Evolutionary conservation across 2,329 filamentous ascomycete genomes (phyloP).

Genomic region (Cladorrhinum sp.): DNA sequence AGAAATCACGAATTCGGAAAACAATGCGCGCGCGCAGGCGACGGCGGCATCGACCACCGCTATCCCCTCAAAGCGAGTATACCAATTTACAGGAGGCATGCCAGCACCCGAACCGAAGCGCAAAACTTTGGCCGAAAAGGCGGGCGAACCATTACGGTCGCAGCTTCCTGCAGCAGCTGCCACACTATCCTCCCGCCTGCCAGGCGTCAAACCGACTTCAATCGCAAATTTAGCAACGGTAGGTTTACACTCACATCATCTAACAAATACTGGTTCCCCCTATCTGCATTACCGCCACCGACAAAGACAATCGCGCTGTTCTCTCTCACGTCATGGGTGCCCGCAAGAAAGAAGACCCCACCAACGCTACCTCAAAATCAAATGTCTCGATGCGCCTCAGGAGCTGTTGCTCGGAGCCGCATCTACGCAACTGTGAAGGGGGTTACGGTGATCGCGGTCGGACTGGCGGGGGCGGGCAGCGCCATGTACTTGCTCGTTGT

Average conservation of each 20-base stretch:
- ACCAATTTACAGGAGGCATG: conserved; percentile 36
- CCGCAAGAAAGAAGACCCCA: background rate
- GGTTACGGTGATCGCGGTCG: background rate
- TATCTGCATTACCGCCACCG: background rate
- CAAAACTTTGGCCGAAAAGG: conserved; percentile 55
- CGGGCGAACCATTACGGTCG: conserved; percentile 46
- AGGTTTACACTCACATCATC: conserved; percentile 1
- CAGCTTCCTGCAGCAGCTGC: conserved; percentile 39
- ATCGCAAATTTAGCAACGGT: conserved; percentile 19
- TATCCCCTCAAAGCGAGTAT: conserved; percentile 48
- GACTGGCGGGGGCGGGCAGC: background rate
- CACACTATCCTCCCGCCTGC: conserved; percentile 39
- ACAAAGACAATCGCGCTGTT: background rate
- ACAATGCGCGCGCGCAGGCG: conserved; percentile 51
- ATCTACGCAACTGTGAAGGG: background rate
- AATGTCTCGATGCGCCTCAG: conserved; percentile 3
- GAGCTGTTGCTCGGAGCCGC: conserved; percentile 4
- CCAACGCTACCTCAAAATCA: background rate
- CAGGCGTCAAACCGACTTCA: conserved; percentile 41
- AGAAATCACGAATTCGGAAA: conserved; percentile 60
- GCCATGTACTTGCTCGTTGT: conserved; percentile 8
- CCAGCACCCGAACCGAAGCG: conserved; percentile 58
- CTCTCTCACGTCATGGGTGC: background rate
- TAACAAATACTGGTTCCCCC: background rate
- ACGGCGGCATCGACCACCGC: too few species aligned